These are phyloP conservation scores for Xylaria hypoxylon DNA, from an alignment of 2,329 filamentous ascomycete genomes.

Conservation along the genomic window DNA sequence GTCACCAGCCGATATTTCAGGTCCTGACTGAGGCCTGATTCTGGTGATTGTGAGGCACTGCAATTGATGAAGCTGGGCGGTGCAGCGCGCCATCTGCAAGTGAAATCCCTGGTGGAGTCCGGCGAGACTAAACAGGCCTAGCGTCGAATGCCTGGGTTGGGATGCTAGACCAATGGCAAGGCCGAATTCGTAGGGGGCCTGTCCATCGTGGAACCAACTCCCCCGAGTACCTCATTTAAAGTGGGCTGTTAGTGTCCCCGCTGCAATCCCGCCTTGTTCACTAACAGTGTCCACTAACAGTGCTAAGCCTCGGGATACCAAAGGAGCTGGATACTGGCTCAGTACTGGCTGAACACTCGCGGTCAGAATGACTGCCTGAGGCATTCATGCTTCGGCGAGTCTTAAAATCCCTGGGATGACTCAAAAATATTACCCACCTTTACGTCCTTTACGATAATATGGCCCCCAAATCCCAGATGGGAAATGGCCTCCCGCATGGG, in stretches of 20 bases:
- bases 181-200: neutral
- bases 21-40: constrained; percentile 41
- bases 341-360: constrained; percentile 23
- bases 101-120: constrained; percentile 34
- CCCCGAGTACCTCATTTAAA: constrained; percentile 22
- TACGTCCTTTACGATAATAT: constrained; percentile 2
- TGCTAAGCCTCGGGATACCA: constrained; percentile 26
- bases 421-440: constrained; percentile 32
- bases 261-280: neutral
- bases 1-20: constrained; percentile 53
- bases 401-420: constrained; percentile 35
- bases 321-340: constrained; percentile 16
- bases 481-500: constrained; percentile 5
- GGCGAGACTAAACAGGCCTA: constrained; percentile 39
- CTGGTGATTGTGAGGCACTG: constrained; percentile 38
- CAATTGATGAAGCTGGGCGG: constrained; percentile 45
- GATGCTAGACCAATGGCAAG: constrained; percentile 37
- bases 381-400: constrained; percentile 43
- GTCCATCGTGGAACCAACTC: constrained; percentile 10
- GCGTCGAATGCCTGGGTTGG: constrained; percentile 6
- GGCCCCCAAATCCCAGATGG: neutral
- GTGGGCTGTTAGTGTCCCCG: constrained; percentile 28
- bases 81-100: constrained; percentile 41
- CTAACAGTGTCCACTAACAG: constrained; percentile 33
- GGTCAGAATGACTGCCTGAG: constrained; percentile 36